Conservation (phyloP, 179 eudicot species). For the Corrigiola litoralis region DNA sequence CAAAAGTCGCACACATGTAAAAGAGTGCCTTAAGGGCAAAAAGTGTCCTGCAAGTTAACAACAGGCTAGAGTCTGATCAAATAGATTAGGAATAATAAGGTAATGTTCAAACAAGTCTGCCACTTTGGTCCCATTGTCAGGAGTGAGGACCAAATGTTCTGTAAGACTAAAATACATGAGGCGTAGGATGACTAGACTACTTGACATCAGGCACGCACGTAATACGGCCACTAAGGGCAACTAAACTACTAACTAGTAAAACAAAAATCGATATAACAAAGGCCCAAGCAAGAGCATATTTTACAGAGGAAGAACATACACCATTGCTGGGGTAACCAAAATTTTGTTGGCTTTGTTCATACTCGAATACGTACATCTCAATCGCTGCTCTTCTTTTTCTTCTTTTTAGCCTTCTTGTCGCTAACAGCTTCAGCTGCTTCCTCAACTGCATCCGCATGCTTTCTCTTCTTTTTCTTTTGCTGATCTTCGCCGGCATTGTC, state of each 20-base stretch:
- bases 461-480: constrained; percentile 54
- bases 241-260: neutral
- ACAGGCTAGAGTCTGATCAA: no score
- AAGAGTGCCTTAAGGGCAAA: no score
- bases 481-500: constrained; percentile 29
- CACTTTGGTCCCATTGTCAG: no score
- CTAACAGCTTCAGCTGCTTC: constrained; percentile 37
- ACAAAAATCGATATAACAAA: neutral
- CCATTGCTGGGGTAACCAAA: constrained; percentile 16
- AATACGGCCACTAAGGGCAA: neutral
- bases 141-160: no score
- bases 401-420: constrained; percentile 60
- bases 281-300: constrained; percentile 5
- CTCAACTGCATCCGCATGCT: constrained; percentile 32
- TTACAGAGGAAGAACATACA: constrained; percentile 4
- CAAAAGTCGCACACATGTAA: no score
- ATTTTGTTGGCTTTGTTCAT: constrained; percentile 16
- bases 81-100: no score
- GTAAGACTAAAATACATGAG: no score
- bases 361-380: constrained; percentile 10
- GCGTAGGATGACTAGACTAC: no score
- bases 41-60: no score
- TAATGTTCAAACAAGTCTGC: no score
- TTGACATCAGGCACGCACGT: no score
- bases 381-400: constrained; percentile 58